phyloP scores from a whole-genome alignment of 805 yeast genomes.

The Kodamaea kaohsiungensis region DNA sequence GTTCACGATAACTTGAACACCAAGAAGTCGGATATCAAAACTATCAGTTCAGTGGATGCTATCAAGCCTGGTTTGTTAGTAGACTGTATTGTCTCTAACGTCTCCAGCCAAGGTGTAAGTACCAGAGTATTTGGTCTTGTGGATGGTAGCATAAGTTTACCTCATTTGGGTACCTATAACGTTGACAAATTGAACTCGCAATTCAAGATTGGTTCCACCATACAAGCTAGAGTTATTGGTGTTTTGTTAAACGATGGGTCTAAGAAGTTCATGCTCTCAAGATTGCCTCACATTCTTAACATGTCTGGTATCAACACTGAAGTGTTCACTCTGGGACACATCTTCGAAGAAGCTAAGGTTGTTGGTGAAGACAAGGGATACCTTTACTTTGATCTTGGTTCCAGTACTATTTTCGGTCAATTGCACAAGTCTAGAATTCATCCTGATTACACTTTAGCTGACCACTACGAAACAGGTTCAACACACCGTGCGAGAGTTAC shows the following conservation, averaged over 20 bases:
- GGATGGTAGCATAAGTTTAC: conserved; percentile 65
- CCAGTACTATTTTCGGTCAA: conserved; percentile 58
- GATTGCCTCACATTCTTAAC: conserved; percentile 54
- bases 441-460: conserved; percentile 43
- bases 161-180: conserved; percentile 59
- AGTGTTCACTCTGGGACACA: conserved; percentile 72
- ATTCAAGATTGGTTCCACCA: conserved; percentile 64
- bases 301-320: conserved; percentile 20
- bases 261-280: conserved; percentile 64
- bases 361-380: conserved; percentile 59
- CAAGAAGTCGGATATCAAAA: conserved; percentile 47
- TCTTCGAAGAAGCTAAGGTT: conserved; percentile 58
- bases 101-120: conserved; percentile 61
- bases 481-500: conserved; percentile 75
- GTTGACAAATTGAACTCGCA: conserved; percentile 51
- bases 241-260: conserved; percentile 48
- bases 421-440: conserved; percentile 76
- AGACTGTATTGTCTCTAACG: conserved; percentile 66
- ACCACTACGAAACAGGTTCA: conserved; percentile 62
- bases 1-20: conserved; percentile 40
- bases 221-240: conserved; percentile 73
- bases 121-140: conserved; percentile 74
- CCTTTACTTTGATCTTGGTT: conserved; percentile 58
- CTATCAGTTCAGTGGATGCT: conserved; percentile 74
- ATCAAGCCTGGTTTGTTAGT: conserved; percentile 84